Base-by-base conservation (phyloP, 192 early-diverging fungal species). In the Coemansia guatemalensis region DNA sequence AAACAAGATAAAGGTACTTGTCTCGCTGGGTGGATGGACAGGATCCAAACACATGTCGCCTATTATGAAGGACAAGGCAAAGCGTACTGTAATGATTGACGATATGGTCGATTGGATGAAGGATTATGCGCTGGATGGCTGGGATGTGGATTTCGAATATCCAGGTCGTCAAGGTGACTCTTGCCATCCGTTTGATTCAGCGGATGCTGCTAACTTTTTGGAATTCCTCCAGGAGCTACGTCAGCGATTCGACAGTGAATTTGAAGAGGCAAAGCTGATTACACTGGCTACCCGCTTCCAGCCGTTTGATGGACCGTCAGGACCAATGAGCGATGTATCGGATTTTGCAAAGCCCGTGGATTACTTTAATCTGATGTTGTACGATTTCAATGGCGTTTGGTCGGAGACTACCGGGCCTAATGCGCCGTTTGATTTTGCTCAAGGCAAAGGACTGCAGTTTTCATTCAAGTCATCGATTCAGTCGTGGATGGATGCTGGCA, bases 121-220 rank as follows among this genome's bases (percentile, higher is more conserved):
- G 14, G 73, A 76, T 1, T 86, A 82, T 58, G 63, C 76, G 12
- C 67, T 90, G 2, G 88, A 91, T 77, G 91, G 91, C 59, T 82
- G 89, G 57, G 91, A 92, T 65, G 74, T 92, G 62, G 91, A 91
- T 68, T 90, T 73, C 75, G 90, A 92, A 69, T 90, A 88, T 58
- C 90, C 85, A 2, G 83, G 83, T 33, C 69, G 83, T n/a, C 69
- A 72, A 22, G 85, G 84, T 44, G 27, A 68, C 57, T 26, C 56
- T 8, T 82, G 75, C 58, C 81, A 78, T 48, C 58, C 44, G 11
- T 74, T 86, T 48, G 84, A 87, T 60, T 58, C 67, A 0, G 55
- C 48, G 0, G 91, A 93, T 58, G 72, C 85, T 8, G 67, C 65
- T 2, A 90, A 93, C 73, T 88, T 85, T 56, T 66, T 85, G 17